phyloP scores from a whole-genome alignment of 768 basidiomycete genomes.

The Leucocoprinus birnbaumii region DNA sequence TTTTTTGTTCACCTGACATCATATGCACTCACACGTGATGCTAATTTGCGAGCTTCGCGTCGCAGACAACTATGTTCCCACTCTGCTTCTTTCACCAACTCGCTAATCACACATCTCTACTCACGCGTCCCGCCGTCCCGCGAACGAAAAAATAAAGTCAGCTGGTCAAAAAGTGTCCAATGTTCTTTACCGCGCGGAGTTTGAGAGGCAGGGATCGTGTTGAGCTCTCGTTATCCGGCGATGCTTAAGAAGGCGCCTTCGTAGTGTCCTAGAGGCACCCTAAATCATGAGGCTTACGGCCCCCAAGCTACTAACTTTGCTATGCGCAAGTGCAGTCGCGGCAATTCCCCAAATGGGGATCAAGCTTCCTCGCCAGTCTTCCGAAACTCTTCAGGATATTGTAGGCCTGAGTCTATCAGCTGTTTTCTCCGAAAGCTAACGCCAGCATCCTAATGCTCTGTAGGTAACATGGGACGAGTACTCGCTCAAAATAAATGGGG shows the following conservation, averaged over 20 bases:
- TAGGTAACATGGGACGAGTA: conserved; percentile 46
- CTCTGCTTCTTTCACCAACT: not conserved
- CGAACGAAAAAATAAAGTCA: conserved; percentile 1
- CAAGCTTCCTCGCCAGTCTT: conserved; percentile 1
- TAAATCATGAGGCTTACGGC: conserved; percentile 20
- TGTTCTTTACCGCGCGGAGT: not conserved
- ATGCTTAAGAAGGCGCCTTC: not conserved
- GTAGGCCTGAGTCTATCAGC: too few relatives aligned
- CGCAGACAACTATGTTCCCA: not conserved
- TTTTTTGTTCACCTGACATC: not conserved
- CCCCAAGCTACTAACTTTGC: conserved; percentile 18
- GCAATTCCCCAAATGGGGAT: conserved; percentile 14
- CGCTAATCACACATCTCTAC: not conserved
- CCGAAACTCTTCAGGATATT: not conserved
- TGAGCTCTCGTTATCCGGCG: not conserved
- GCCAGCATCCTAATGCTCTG: not conserved
- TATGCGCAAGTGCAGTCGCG: conserved; percentile 20
- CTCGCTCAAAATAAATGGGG: conserved; percentile 38
- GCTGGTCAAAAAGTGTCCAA: conserved; percentile 4
- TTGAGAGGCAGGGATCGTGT: not conserved
- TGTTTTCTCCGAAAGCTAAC: too few relatives aligned
- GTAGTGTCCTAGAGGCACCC: not conserved
- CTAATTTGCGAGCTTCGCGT: not conserved
- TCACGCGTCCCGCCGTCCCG: not conserved
- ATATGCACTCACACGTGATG: not conserved